Evolutionary conservation across 225 moss, liverwort and hornwort species (phyloP), one percentile per base, ranked within the genome.

Genomic region (Climacium dendroides): DNA sequence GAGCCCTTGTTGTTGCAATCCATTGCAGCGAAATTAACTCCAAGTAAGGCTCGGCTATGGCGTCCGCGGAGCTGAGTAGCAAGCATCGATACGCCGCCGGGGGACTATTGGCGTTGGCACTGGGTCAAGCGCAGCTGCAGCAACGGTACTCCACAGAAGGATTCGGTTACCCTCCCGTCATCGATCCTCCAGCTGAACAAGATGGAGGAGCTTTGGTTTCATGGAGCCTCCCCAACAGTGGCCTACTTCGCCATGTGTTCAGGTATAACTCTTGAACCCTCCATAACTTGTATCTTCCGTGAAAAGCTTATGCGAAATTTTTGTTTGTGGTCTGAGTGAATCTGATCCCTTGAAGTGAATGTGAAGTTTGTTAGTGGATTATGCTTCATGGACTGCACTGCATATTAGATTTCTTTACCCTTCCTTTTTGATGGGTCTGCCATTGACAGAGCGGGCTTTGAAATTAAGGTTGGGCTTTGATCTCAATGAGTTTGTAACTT

Each of bases 41-140:
- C 37, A 78, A 55, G 78, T 37, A 30, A 20, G n/a, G 12, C 23
- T 57, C 63, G 34, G 85, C 80, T 74, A 87, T 92, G 92, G 88
- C 89, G 48, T 94, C 91, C 86, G 94, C 94, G 64, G 93, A 93
- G 91, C 91, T 96, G 35, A 89, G 93, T 69, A 71, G 89, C 80
- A 91, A 91, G 28, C 95, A 95, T 65, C 94, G 95, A 71, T 93
- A 94, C 87, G 95, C 92, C 63, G 96, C 94, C n/a, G 95, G 94
- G 30, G 96, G 94, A 7, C 79, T 97, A 23, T 90, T 95, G 50
- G 93, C 96, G 32, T 83, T 96, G 74, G 96, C 96, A 4, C 90
- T 96, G 14, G 87, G 87, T 85, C 95, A 95, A 82, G 91, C 92
- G 23, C 95, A 94, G 86, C 85, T 94, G 88, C 95, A 97, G 53